phyloP scores from a whole-genome alignment of 768 basidiomycete species.

The Filobasidium wieringae region DNA sequence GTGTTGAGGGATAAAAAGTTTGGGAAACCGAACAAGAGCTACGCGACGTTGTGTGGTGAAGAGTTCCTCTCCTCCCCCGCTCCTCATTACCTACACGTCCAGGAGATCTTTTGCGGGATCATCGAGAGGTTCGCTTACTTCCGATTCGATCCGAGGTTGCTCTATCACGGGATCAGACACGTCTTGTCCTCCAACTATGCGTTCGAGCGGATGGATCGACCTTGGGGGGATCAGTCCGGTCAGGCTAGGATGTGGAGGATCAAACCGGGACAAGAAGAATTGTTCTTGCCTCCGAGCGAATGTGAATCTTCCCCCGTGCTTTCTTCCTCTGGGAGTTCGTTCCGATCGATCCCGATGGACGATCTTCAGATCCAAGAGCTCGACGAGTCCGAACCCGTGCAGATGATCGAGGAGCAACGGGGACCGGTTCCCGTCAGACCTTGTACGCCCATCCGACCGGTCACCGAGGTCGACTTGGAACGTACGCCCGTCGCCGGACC shows the following conservation, averaged over 20 bases:
- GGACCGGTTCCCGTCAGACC: too few species aligned
- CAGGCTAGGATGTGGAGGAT: conserved; percentile 36
- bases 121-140: conserved; percentile 14
- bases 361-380: not conserved
- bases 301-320: not conserved
- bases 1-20: too few species aligned
- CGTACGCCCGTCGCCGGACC: too few species aligned
- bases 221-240: conserved; percentile 36
- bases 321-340: not conserved
- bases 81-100: conserved; percentile 29
- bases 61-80: conserved; percentile 26
- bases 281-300: conserved; percentile 30
- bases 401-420: not conserved
- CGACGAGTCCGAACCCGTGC: not conserved
- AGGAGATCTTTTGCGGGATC: conserved; percentile 23
- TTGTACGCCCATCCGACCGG: not conserved
- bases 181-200: conserved; percentile 36
- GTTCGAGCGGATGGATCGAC: conserved; percentile 34
- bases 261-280: conserved; percentile 33
- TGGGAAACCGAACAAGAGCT: conserved; percentile 1
- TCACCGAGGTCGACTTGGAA: too few species aligned
- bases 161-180: conserved; percentile 39
- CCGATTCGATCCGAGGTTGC: conserved; percentile 28
- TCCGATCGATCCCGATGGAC: not conserved
- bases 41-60: conserved; percentile 36